Evolutionary conservation across 305 asterid genomes (phyloP), one percentile per base, ranked within the genome.

Genomic region (Fraxinus ornus): DNA sequence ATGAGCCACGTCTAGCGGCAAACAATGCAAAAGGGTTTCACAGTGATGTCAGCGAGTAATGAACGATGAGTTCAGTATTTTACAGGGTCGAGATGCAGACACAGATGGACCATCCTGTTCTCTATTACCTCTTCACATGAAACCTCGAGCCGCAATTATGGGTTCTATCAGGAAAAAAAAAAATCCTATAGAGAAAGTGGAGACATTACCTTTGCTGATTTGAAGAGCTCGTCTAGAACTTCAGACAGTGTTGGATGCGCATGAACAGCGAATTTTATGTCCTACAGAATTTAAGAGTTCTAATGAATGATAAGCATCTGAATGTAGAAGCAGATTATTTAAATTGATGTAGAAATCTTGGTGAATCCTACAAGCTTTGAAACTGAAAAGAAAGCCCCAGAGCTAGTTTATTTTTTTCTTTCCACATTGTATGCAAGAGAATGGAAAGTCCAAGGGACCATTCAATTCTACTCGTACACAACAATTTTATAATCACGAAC

Each of bases 201-300:
- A 64, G 72, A 30, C 3, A 80, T 84, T 92, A 93, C 97, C 97
- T 93, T 93, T 10, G 97, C 97, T 81, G 97, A 89, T 91, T 94
- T 93, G 83, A 91, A 94, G 82, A 93, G 95, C 81, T 94, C 98
- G 72, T 94, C 98, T 28, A 94, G 89, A 68, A 94, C 98, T 87
- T 94, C 98, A 64, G 97, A 94, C 91, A 94, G 87, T 78, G 98
- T 94, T 84, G 98, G 98, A 90, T 94, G 98, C 15, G 98, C 98
- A 75, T 94, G 98, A 84, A 94, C 97, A 9, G 98, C 97, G 78
- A 87, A 86, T 83, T 94, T 94, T 55, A 94, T 79, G 87, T 94
- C 98, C 98, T 94, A 92, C 75, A 84, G 66, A 79, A 81, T 88
- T 88, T 71, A 80, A 86, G 26, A 87, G 84, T 60, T 84, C 80